phyloP scores from a whole-genome alignment of 306 rosid genomes.

The Vigna hirtella region DNA sequence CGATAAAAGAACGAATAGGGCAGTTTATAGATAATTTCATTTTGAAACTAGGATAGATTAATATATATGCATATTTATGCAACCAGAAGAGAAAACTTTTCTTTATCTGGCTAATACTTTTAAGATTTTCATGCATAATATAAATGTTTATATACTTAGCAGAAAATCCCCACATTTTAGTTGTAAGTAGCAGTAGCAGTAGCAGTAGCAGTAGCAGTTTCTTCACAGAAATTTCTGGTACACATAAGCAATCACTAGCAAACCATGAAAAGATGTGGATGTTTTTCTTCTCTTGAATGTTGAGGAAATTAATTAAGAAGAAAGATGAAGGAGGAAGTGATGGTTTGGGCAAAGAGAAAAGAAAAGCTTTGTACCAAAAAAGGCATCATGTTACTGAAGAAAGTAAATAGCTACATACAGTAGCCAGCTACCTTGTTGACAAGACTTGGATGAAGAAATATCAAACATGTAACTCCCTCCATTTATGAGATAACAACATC shows the following conservation, averaged over 20 bases:
- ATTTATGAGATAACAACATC: conserved; percentile 51
- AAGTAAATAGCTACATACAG: conserved; percentile 51
- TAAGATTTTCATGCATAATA: conserved; percentile 4
- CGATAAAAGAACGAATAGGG: neutral
- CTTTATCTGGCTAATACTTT: neutral
- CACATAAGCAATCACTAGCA: neutral
- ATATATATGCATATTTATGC: no score
- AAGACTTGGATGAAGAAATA: conserved; percentile 56
- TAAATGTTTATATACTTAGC: neutral
- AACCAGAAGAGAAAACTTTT: no score
- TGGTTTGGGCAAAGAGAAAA: neutral
- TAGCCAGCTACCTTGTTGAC: conserved; percentile 52
- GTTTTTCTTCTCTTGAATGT: neutral
- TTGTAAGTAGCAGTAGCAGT: neutral
- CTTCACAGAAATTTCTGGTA: neutral
- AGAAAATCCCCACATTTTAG: neutral
- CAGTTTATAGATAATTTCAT: neutral
- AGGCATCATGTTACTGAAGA: conserved; percentile 40
- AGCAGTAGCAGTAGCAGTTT: neutral
- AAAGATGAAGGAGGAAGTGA: neutral
- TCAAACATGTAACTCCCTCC: conserved; percentile 19
- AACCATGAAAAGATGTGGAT: conserved; percentile 1
- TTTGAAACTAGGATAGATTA: no score
- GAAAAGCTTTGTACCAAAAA: conserved; percentile 33
- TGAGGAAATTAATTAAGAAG: conserved; percentile 29